Percentiles rank a stretch among this genome's conserved stretches.
Evolutionary conservation across 2,329 filamentous ascomycete species (phyloP).

Genomic region (Lasiodiplodia citricola): DNA sequence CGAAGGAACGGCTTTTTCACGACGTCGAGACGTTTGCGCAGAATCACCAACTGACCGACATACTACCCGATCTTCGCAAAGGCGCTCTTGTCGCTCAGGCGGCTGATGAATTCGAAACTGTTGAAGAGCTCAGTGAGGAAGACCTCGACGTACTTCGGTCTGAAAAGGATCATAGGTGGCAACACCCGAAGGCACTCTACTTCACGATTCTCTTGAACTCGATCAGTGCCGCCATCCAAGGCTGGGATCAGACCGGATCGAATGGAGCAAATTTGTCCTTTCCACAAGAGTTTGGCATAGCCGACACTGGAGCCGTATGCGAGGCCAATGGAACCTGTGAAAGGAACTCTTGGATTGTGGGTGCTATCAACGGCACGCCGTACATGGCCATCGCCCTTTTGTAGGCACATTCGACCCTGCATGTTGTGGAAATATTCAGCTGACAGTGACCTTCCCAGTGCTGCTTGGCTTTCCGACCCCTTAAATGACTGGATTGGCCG

Average conservation of each 20-base stretch:
- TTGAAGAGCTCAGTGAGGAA: conserved; percentile 65
- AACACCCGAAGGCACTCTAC: conserved; percentile 66
- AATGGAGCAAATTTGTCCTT: conserved; percentile 65
- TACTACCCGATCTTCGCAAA: conserved; percentile 65
- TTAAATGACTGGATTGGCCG: conserved; percentile 37
- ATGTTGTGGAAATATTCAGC: not conserved
- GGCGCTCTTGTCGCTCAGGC: conserved; percentile 77
- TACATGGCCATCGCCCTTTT: conserved; percentile 30
- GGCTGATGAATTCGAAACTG: conserved; percentile 65
- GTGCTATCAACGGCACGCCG: conserved; percentile 31
- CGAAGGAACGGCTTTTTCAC: conserved; percentile 55
- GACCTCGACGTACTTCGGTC: conserved; percentile 65
- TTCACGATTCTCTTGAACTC: conserved; percentile 71
- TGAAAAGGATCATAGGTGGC: conserved; percentile 72
- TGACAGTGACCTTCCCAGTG: not conserved
- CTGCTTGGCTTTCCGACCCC: conserved; percentile 19
- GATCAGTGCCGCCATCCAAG: conserved; percentile 69
- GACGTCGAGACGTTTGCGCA: conserved; percentile 67
- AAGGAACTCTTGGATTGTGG: conserved; percentile 38
- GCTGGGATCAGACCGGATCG: conserved; percentile 21
- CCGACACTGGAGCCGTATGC: conserved; percentile 27
- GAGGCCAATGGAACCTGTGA: conserved; percentile 32
- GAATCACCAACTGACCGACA: conserved; percentile 63
- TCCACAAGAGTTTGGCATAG: conserved; percentile 61
- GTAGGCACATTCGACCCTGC: not conserved